Conservation (phyloP, 306 rosid genomes). For the Acacia crassicarpa region DNA sequence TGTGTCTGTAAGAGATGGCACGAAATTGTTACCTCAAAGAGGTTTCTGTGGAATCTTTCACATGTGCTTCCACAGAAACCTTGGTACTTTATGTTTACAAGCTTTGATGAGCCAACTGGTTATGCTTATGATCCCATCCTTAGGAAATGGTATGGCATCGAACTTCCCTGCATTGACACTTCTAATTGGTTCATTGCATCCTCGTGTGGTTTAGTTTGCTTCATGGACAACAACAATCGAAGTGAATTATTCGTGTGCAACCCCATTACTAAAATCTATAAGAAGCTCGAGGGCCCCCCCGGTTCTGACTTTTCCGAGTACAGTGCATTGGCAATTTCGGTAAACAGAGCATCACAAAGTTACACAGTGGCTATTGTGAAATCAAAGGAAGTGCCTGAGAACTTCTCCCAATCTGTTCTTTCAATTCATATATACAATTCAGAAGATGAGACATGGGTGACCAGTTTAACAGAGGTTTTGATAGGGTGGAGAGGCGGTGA, state of each 20-base stretch:
- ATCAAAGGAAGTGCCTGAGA: slow-evolving; percentile 83
- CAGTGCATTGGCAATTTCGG: slow-evolving; percentile 76
- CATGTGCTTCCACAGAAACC: slow-evolving; percentile 66
- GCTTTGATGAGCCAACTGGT: slow-evolving; percentile 72
- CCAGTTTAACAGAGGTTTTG: slow-evolving; percentile 70
- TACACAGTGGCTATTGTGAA: slow-evolving; percentile 71
- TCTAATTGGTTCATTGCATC: slow-evolving; percentile 73
- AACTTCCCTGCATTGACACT: slow-evolving; percentile 66
- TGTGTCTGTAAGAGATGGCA: slow-evolving; percentile 86
- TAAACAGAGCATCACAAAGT: slow-evolving; percentile 47
- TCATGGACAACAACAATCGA: slow-evolving; percentile 80
- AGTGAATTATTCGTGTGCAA: slow-evolving; percentile 70
- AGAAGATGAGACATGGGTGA: slow-evolving; percentile 54
- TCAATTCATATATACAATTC: slow-evolving; percentile 75
- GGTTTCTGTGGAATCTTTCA: slow-evolving; percentile 71
- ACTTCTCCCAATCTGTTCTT: slow-evolving; percentile 75
- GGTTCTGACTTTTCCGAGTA: slow-evolving; percentile 71
- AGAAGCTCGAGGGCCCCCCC: slow-evolving; percentile 68
- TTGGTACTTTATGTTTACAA: slow-evolving; percentile 95
- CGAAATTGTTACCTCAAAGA: slow-evolving; percentile 66
- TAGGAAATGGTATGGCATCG: slow-evolving; percentile 87
- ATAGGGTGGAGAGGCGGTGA: slow-evolving; percentile 96
- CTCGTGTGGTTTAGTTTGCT: slow-evolving; percentile 80
- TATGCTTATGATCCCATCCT: slow-evolving; percentile 73
- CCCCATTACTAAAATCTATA: slow-evolving; percentile 60